phyloP scores from a whole-genome alignment of 2,329 filamentous ascomycete genomes.

The Pseudogymnoascus sp. region DNA sequence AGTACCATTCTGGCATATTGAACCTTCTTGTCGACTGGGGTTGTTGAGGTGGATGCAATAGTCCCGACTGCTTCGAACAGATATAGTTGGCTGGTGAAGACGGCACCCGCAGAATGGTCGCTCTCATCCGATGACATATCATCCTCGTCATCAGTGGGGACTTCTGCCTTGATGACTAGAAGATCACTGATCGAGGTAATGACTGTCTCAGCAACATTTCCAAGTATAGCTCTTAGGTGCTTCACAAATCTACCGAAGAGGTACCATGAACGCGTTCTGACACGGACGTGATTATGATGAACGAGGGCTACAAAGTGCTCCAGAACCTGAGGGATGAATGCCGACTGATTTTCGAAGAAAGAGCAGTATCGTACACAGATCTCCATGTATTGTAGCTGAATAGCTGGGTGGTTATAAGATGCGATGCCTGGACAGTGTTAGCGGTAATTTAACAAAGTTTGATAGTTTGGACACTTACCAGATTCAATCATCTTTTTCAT shows the following conservation, averaged over 20 bases:
- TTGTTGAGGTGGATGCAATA: constrained; percentile 73
- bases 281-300: constrained; percentile 78
- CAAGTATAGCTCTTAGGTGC: constrained; percentile 73
- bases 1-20: constrained; percentile 81
- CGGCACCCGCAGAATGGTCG: constrained; percentile 78
- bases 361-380: constrained; percentile 89
- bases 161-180: constrained; percentile 81
- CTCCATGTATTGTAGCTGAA: constrained; percentile 96
- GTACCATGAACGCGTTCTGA: constrained; percentile 92
- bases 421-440: constrained; percentile 58
- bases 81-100: constrained; percentile 86
- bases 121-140: constrained; percentile 94
- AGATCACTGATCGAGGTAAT: constrained; percentile 86
- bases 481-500: constrained; percentile 94
- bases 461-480: constrained; percentile 45
- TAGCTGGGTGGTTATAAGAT: constrained; percentile 79
- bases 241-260: constrained; percentile 90
- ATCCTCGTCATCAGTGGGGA: constrained; percentile 66
- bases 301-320: constrained; percentile 87
- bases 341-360: constrained; percentile 80
- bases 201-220: constrained; percentile 82
- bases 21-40: constrained; percentile 76
- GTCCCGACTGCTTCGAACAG: constrained; percentile 92
- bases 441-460: constrained; percentile 11
- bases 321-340: constrained; percentile 76